Base-by-base conservation (phyloP, 345 rosid genomes). In the Arabis hirsuta region DNA sequence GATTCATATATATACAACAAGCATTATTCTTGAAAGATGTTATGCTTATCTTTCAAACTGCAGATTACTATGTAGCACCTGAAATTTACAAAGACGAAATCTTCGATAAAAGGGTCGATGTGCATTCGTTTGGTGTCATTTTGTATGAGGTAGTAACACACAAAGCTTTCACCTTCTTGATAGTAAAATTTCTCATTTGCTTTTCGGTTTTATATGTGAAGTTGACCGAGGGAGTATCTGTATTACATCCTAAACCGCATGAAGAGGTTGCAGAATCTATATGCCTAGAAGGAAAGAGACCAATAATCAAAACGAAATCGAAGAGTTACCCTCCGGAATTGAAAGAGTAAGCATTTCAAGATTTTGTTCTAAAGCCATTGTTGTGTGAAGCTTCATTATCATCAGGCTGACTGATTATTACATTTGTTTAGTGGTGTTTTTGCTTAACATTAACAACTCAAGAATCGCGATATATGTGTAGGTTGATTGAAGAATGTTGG, bases 401-500 rank as follows among this genome's bases (percentile, higher is more conserved):
- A 47, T 27, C 16, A 16, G 16, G 16, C 16, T 16, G 16, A 16
- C 16, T 16, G 16, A 16, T 16, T 16, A 16, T 16, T 16, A 16
- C 16, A 16, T 16, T 16, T 38, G 22, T 58, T 16, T 47, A 6
- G 10, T 32, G 46, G n/a, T 51, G 57, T 57, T 34, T 27, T 22
- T 22, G 24, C 24, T 41, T 9, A 27, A 32, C 51, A 64, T 55
- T 26, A 55, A 50, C 43, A 73, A 47, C 45, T 66, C 24, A 41
- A 48, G 20, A 58, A 58, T 51, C 48, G 9, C 1, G 52, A 4
- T 51, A 19, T 9, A 51, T 69, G 5, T 78, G 65, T 77, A 95
- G 97, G 85, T 82, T 95, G 87, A 85, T 91, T 62, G 96, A 88
- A 69, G 96, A 91, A 80, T 95, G 97, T 53, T 95, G 96, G 97